Evolutionary conservation across 345 rosid genomes (phyloP), one percentile per base, ranked within the genome.

Genomic region (Orychophragmus violaceus): DNA sequence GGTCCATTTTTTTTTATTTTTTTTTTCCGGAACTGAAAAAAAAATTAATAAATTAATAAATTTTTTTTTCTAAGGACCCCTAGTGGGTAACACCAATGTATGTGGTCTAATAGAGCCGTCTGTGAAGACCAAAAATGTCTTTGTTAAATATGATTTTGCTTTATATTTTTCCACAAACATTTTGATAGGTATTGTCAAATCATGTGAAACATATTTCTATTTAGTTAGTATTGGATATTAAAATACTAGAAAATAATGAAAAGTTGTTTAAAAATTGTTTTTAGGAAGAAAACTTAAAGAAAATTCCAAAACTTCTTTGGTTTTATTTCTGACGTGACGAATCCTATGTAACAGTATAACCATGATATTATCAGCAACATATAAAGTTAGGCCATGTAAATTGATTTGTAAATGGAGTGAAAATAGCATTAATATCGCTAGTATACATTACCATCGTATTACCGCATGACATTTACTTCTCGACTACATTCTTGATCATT

Each of bases 71-170:
- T n/a, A n/a, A n/a, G n/a, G n/a, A n/a, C n/a, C n/a, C n/a, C n/a
- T n/a, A n/a, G n/a, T n/a, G n/a, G n/a, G n/a, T n/a, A n/a, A n/a
- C n/a, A n/a, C n/a, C n/a, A n/a, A n/a, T n/a, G n/a, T n/a, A n/a
- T n/a, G n/a, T n/a, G n/a, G n/a, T n/a, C n/a, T n/a, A 71, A 63
- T 62, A 52, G 35, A 62, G 55, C 30, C 64, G 69, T 71, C 70
- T 58, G 75, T 62, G 69, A 54, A 70, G 28, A 60, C 32, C 55
- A 19, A 36, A 35, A 10, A 30, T 71, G 39, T 55, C 16, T 50
- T 59, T 62, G n/a, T 28, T 51, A 50, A 21, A 14, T 42, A n/a
- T 61, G 3, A 11, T 53, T 29, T 62, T 70, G 3, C 23, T 21
- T 37, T 36, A 19, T 37, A 10, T 16, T 23, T 46, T 7, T 4